Evolutionary conservation across 2,329 filamentous ascomycete genomes (phyloP).

Genomic region (Claviceps maximensis): DNA sequence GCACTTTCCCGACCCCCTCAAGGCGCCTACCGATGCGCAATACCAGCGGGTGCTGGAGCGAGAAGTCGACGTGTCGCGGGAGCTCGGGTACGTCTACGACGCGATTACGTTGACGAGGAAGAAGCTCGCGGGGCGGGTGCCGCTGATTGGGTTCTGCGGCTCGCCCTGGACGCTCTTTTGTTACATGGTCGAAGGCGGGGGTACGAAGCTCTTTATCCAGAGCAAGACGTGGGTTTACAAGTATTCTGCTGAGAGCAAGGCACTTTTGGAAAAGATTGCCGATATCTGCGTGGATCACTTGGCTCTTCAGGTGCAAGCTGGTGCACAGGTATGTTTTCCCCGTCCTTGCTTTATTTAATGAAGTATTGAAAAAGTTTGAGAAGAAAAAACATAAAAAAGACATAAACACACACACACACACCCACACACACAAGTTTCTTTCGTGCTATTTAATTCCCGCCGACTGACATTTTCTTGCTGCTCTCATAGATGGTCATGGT

Average conservation of each 20-base stretch:
- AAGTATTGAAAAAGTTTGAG: too few species aligned
- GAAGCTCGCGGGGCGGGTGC: constrained; percentile 79
- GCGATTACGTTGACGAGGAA: constrained; percentile 83
- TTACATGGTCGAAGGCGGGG: constrained; percentile 98
- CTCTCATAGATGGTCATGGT: constrained; percentile 74
- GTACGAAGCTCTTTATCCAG: constrained; percentile 87
- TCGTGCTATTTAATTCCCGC: too few species aligned
- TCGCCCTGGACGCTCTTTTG: constrained; percentile 94
- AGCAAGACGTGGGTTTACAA: constrained; percentile 95
- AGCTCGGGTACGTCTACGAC: constrained; percentile 89
- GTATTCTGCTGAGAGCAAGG: constrained; percentile 68
- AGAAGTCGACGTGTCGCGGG: constrained; percentile 69
- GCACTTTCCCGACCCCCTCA: constrained; percentile 78
- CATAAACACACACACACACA: too few species aligned
- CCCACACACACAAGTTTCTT: too few species aligned
- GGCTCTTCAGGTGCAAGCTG: constrained; percentile 80
- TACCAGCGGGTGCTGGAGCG: constrained; percentile 65
- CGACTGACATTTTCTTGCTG: not conserved
- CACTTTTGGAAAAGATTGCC: constrained; percentile 77
- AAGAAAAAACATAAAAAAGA: not conserved
- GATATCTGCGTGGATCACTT: constrained; percentile 92
- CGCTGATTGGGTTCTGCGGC: constrained; percentile 90
- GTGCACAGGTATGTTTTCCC: constrained; percentile 61
- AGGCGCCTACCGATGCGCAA: constrained; percentile 67
- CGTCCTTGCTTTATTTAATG: too few species aligned